Evolutionary conservation across 257 asterid genomes (phyloP), one percentile per base, ranked within the genome.

Genomic region (Petunia secreta): DNA sequence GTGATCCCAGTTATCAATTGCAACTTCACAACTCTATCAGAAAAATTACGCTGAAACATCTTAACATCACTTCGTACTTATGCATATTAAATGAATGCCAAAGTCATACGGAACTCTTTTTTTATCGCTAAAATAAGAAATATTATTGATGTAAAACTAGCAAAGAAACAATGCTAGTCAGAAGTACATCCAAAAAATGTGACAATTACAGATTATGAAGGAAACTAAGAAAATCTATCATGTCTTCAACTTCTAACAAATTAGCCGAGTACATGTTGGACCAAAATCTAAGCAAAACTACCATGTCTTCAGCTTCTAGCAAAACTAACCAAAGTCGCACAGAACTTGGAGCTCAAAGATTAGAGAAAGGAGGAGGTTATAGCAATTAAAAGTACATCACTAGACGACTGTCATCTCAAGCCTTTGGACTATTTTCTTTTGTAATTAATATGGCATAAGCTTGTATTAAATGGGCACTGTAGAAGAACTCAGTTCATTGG

Each of bases 41-140:
- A 43, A 67, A 54, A 54, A 67, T 43, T 67, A 67, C 43, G 39
- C 37, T n/a, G 39, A 43, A 67, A n/a, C 2, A 67, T 67, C 55
- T 67, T 54, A 48, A 36, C 43, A 71, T 48, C 62, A 34, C 77
- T 39, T 46, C 59, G 34, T 48, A 71, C 25, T 11, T 48, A 71
- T 48, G 77, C 77, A 71, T 50, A 69, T 46, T 46, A 44, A 68
- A n/a, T 43, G 77, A 71, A 50, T 6, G 43, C 60, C 77, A 71
- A 69, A 69, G 34, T 14, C 41, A 71, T 8, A 71, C 77, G 34
- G 13, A 71, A 34, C 9, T 16, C 25, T 25, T 25, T 25, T 25
- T 25, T 25, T 25, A 25, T 25, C 25, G 25, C 25, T 25, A 25
- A 25, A 25, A 25, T 25, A 25, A 25, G 25, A 25, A 25, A 25